A percentile compares a stretch with the other conserved stretches of the same genome.
Evolutionary conservation across 495 filamentous ascomycete species (phyloP).

Genomic region (Clavariopsis aquatica): DNA sequence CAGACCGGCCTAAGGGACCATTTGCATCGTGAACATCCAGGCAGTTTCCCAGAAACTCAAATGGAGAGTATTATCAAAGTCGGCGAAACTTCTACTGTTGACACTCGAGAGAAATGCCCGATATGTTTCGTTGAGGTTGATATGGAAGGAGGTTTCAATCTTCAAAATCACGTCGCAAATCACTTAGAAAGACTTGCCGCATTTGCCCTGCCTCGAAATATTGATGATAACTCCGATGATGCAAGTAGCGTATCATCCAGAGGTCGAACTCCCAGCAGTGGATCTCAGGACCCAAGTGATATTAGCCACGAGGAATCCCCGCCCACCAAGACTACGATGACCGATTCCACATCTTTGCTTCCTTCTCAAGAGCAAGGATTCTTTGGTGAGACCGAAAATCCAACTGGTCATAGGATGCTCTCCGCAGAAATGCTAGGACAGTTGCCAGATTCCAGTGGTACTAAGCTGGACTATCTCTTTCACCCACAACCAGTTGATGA

Average conservation of each 20-base stretch:
- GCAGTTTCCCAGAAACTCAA: constrained; percentile 27
- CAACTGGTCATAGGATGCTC: neutral
- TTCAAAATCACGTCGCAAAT: constrained; percentile 37
- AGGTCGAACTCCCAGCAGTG: constrained; percentile 10
- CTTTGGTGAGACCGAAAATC: neutral
- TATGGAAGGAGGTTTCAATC: constrained; percentile 27
- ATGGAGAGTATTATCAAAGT: constrained; percentile 32
- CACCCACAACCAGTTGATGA: neutral
- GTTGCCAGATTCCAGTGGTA: constrained; percentile 21
- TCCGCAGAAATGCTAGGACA: constrained; percentile 20
- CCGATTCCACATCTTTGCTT: neutral
- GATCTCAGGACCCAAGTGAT: constrained; percentile 17
- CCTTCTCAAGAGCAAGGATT: neutral
- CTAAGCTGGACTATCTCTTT: constrained; percentile 24
- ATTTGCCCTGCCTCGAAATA: constrained; percentile 31
- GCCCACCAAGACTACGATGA: neutral
- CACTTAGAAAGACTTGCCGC: constrained; percentile 34
- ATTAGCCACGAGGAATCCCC: neutral
- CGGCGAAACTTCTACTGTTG: constrained; percentile 33
- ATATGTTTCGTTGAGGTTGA: constrained; percentile 31
- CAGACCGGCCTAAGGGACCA: constrained; percentile 24
- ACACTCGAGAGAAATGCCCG: constrained; percentile 30
- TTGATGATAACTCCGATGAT: constrained; percentile 28
- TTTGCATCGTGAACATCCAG: constrained; percentile 20
- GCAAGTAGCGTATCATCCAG: constrained; percentile 29